Percentiles rank a stretch among this genome's conserved stretches.
These are phyloP conservation scores for Prunus salicina DNA, from an alignment of 306 rosid species.

Conservation along the genomic window DNA sequence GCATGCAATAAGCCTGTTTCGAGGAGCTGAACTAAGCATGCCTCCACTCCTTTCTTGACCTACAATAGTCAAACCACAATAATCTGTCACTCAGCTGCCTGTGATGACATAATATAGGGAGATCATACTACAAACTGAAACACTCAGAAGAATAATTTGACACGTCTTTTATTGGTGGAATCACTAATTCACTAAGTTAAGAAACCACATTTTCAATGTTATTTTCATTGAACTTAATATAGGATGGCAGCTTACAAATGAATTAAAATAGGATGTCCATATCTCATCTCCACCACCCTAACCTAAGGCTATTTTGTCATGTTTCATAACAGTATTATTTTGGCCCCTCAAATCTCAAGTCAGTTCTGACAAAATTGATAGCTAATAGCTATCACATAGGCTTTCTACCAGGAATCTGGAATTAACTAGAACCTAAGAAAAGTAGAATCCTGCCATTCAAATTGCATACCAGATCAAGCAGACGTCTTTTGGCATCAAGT, in stretches of 20 bases:
- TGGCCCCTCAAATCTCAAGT: background rate
- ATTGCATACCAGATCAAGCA: conserved; percentile 79
- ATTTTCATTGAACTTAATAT: background rate
- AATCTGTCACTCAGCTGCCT: conserved; percentile 19
- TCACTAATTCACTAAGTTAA: background rate
- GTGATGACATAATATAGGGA: background rate
- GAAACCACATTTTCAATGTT: background rate
- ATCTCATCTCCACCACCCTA: background rate
- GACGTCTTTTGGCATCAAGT: conserved; percentile 73
- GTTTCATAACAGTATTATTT: background rate
- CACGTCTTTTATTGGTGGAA: background rate
- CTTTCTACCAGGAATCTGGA: background rate
- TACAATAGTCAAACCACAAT: conserved; percentile 35
- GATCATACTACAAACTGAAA: conserved; percentile 8
- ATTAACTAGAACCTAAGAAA: conserved; percentile 9
- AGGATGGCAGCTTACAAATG: background rate
- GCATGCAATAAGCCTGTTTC: conserved; percentile 97
- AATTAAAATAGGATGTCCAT: background rate
- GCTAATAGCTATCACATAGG: conserved; percentile 1
- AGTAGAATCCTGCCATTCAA: conserved; percentile 13
- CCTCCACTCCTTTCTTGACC: conserved; percentile 94
- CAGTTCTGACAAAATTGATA: background rate
- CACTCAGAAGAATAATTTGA: background rate
- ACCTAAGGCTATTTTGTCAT: background rate
- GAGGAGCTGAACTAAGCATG: conserved; percentile 85